phyloP scores from a whole-genome alignment of 768 basidiomycete species.

The Trametes gibbosa region DNA sequence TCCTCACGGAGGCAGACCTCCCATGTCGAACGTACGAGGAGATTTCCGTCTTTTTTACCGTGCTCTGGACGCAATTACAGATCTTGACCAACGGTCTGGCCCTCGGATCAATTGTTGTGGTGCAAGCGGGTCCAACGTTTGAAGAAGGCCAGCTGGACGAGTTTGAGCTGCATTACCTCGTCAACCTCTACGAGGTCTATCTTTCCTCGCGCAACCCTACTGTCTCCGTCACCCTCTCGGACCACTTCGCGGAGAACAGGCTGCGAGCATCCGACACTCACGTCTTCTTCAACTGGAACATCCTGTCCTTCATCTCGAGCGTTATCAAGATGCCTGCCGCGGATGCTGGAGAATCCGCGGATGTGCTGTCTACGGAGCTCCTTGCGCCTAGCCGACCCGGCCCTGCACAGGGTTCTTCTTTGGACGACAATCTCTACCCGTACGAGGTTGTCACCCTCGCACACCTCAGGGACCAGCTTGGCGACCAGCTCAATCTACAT shows the following conservation, averaged over 20 bases:
- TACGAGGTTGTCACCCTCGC: conserved; percentile 59
- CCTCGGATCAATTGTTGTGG: conserved; percentile 61
- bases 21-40: conserved; percentile 61
- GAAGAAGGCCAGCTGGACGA: conserved; percentile 38
- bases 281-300: conserved; percentile 68
- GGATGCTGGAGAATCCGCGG: neutral
- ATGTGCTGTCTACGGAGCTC: conserved; percentile 40
- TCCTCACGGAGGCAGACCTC: conserved; percentile 46
- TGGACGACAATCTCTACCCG: conserved; percentile 37
- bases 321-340: conserved; percentile 44
- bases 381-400: conserved; percentile 41
- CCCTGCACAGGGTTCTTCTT: conserved; percentile 20
- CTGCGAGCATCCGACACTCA: conserved; percentile 39
- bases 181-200: conserved; percentile 49
- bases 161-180: conserved; percentile 59
- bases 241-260: conserved; percentile 53
- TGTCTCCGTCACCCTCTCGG: conserved; percentile 46
- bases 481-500: conserved; percentile 54
- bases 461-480: conserved; percentile 59
- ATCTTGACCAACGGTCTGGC: conserved; percentile 65
- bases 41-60: conserved; percentile 53
- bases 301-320: conserved; percentile 59
- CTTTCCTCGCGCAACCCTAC: conserved; percentile 42
- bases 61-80: conserved; percentile 67
- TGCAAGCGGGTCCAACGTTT: conserved; percentile 23